Evolutionary conservation across 83 land plant species (phyloP), one percentile per base, ranked within the genome.

Genomic region (Thuja plicata): DNA sequence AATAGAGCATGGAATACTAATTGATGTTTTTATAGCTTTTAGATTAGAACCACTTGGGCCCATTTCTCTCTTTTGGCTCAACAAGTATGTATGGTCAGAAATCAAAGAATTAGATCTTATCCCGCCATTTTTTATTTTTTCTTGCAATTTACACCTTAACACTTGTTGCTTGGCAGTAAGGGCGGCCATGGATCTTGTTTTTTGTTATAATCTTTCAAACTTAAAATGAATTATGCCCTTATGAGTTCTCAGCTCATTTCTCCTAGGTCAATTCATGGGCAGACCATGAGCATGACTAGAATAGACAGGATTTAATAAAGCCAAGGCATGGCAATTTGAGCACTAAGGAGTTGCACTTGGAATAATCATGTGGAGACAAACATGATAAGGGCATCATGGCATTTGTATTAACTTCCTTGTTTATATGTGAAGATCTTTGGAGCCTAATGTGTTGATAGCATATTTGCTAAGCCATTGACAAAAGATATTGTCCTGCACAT

Each of bases 1-100:
- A 83, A 83, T 35, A 83, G 32, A n/a, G 54, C 85, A n/a, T n/a
- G 35, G 85, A 83, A 83, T 83, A 46, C 85, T 83, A n/a, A 83
- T 83, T 17, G n/a, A 83, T 83, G 85, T 46, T 83, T 32, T 83
- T 46, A 83, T 46, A 83, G 54, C 78, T 74, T 32, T 74, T n/a
- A 73, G n/a, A 70, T 24, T 74, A 24, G 38, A n/a, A n/a, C 8
- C 9, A 5, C 77, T 30, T 32, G 73, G 30, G 30, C 30, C 30
- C 77, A 24, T n/a, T 73, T 27, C 34, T 73, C n/a, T 34, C 15
- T 74, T 32, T 74, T 74, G 78, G 13, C 78, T 74, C 10, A 13
- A 74, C 37, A 34, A 34, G 16, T 2, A 32, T 76, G 79, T 76
- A 76, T 76, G 79, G 38, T 12, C 17, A 76, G 16, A 76, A 76